Base-by-base conservation (phyloP, 2,329 filamentous ascomycete genomes). In the Paraphaeosphaeria sporulosa region DNA sequence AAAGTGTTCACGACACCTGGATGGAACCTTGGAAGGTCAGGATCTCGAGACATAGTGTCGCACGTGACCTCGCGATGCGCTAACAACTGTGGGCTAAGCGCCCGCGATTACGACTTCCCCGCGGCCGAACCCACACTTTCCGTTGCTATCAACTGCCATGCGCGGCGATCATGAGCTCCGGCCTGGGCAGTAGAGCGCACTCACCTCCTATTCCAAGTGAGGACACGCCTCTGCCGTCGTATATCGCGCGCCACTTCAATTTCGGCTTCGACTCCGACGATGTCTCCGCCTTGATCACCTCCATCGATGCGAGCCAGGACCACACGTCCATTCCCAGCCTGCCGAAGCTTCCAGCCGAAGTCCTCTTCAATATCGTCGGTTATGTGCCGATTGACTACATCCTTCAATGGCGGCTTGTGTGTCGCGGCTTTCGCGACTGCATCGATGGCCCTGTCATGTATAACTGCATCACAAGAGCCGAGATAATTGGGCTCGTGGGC, bases 361-460 rank as follows among this genome's bases (percentile, higher is more conserved):
- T 77, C 4, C 56, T 76, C 2, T 58, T 75, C 1, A 60, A 62
- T 6, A 66, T 76, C 2, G 50, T 77, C 19, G 70, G 73, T 46
- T 59, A 62, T 43, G 66, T 77, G 0, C 73, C 72, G 10, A 54
- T 72, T 1, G 67, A 68, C 10, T 57, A 74, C 53, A 27, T 74
- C 1, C 64, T 76, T 8, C 64, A 68, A 27, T 74, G 70, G 67
- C 68, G 74, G 2, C 48, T 69, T 1, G 68, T 77, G 1, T 77
- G 71, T 43, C 68, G 69, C 12, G 70, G 68, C 10, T 73, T 76
- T 49, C 66, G 69, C 9, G 70, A 77, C 61, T 69, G 64, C 9
- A 72, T 77, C n/a, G 74, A 75, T 42, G 70, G 71, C 0, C 66
- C 63, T 2, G 59, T 75, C 1, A 17, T 72, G 17, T 74, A 68